Evolutionary conservation across 192 early-diverging fungal genomes (phyloP).

Genomic region (Podila minutissima): DNA sequence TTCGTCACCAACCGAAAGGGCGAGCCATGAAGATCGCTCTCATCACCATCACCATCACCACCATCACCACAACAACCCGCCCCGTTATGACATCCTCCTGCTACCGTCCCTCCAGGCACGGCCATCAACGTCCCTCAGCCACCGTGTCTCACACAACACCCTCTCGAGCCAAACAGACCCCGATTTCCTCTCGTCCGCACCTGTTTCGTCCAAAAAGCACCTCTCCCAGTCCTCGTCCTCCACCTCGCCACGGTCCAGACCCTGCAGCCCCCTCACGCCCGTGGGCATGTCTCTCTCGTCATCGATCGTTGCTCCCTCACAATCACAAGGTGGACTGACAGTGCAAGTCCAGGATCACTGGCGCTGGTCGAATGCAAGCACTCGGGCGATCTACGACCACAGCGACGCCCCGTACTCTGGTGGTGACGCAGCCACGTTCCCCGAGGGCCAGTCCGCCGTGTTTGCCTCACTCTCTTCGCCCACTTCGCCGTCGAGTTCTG

Average conservation of each 20-base stretch:
- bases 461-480: background rate
- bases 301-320: background rate
- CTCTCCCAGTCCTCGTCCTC: background rate
- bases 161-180: background rate
- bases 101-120: too few relatives aligned
- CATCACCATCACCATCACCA: too few relatives aligned
- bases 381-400: too few relatives aligned
- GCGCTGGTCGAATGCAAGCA: too few relatives aligned
- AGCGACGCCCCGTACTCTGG: too few relatives aligned
- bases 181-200: background rate
- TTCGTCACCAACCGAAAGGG: too few relatives aligned
- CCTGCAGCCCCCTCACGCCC: background rate
- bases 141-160: background rate
- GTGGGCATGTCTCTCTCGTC: background rate
- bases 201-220: background rate
- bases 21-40: too few relatives aligned
- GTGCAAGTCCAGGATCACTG: background rate
- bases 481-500: background rate
- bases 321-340: background rate
- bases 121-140: background rate
- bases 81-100: background rate
- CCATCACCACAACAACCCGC: too few relatives aligned
- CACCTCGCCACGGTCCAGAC: background rate
- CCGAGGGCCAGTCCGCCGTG: background rate
- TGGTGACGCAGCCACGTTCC: too few relatives aligned